A percentile compares a stretch with the other conserved stretches of the same genome.
These are phyloP conservation scores for Saccharomyces hybrid DNA, from an alignment of 1,139 yeast genomes.

Conservation along the genomic window DNA sequence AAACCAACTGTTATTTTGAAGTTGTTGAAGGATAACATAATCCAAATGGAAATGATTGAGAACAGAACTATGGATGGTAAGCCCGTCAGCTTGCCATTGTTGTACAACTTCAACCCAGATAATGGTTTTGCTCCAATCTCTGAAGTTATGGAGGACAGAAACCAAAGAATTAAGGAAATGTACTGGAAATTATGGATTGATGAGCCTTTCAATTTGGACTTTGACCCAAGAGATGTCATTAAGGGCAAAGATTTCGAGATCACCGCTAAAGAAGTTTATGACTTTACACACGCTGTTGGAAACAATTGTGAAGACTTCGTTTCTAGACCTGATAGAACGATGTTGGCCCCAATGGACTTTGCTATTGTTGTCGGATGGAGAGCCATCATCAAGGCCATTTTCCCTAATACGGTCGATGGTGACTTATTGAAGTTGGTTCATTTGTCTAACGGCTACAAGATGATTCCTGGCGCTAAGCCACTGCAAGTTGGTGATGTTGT, in stretches of 20 bases:
- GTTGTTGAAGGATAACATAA: constrained; percentile 39
- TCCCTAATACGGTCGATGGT: constrained; percentile 95
- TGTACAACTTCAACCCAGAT: constrained; percentile 70
- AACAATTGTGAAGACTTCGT: constrained; percentile 96
- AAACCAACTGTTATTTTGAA: constrained; percentile 63
- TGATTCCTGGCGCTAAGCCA: constrained; percentile 89
- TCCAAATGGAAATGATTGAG: constrained; percentile 74
- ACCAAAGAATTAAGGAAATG: constrained; percentile 86
- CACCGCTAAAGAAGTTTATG: constrained; percentile 72
- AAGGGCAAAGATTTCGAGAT: constrained; percentile 59
- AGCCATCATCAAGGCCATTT: constrained; percentile 92
- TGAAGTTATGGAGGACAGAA: constrained; percentile 86
- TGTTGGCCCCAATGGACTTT: constrained; percentile 97
- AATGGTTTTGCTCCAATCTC: constrained; percentile 93
- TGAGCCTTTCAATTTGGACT: constrained; percentile 51
- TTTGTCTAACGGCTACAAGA: constrained; percentile 87
- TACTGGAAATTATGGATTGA: constrained; percentile 99
- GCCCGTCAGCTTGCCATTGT: constrained; percentile 69
- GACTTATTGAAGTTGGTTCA: constrained; percentile 91
- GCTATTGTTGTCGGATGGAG: constrained; percentile 99
- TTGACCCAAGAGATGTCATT: constrained; percentile 62
- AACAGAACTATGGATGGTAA: constrained; percentile 74
- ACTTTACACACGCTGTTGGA: constrained; percentile 95
- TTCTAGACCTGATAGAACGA: constrained; percentile 73
- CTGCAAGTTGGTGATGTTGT: constrained; percentile 85